phyloP scores from a whole-genome alignment of 2,329 filamentous ascomycete species.

The Monilinia aucupariae region DNA sequence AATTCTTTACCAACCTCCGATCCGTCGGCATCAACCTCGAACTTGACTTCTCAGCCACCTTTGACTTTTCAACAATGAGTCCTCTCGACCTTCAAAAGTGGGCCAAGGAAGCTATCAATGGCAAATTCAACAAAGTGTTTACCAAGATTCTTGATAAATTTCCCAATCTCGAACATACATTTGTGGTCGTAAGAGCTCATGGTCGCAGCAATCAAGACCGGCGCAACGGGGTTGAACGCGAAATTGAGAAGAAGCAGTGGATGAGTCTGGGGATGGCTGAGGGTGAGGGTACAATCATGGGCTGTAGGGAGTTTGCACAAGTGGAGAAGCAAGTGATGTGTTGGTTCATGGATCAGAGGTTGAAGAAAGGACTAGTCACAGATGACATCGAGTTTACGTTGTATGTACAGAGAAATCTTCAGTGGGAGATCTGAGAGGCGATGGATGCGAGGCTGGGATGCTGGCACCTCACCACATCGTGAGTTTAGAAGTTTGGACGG shows the following conservation, averaged over 20 bases:
- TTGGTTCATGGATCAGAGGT: not conserved
- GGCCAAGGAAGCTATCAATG: not conserved
- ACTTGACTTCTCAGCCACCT: rapidly evolving
- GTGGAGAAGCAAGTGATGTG: not conserved
- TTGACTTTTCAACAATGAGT: not conserved
- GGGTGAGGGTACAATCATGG: not conserved
- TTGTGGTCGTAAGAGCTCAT: not conserved
- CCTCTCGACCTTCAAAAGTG: not conserved
- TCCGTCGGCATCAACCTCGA: conserved; percentile 2
- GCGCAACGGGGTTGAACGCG: not conserved
- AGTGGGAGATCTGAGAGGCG: not conserved
- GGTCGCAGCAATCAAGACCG: not conserved
- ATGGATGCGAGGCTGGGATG: not conserved
- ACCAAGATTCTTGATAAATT: not conserved
- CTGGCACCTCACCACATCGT: too few relatives aligned
- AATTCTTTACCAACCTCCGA: conserved; percentile 6
- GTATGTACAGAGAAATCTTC: not conserved
- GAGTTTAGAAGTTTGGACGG: not conserved
- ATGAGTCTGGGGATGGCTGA: not conserved
- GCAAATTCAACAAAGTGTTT: not conserved
- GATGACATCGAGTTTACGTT: not conserved
- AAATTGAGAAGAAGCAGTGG: not conserved
- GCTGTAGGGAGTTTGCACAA: not conserved
- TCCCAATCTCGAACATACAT: not conserved
- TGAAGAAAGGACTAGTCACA: not conserved